Base-by-base conservation (phyloP, 2,329 filamentous ascomycete genomes). In the Paramyrothecium sp. region DNA sequence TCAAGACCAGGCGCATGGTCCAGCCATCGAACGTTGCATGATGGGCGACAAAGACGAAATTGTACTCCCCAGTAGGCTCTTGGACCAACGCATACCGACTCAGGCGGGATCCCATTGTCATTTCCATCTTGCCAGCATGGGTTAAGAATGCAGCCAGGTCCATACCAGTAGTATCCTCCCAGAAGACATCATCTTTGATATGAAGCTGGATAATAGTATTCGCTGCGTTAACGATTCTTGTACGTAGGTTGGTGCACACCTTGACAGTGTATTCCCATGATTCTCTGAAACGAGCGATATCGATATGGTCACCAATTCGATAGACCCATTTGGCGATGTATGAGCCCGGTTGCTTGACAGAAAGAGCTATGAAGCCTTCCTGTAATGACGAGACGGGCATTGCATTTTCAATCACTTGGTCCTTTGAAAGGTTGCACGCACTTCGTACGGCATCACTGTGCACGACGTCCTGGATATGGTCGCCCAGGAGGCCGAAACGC, bases 311-410 rank as follows among this genome's bases (percentile, higher is more conserved):
- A 1, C 58, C 22, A 5, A 70, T 60, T 22, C 33, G 63, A 63
- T 44, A 44, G 13, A 44, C 38, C 13, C n/a, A 44, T 19, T 68
- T 64, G 1, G 71, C 67, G 7, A 75, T 66, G 46, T 79, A 78
- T 1, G 68, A 69, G 2, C 72, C 74, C 0, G 53, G 56, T 1
- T 61, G 53, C n/a, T 70, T 65, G 21, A 61, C 63, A 2, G 74
- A 67, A 2, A 75, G 61, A 0, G 72, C 68, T 34, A 77, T 64
- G 3, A 77, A 64, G 3, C 71, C 72, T 20, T 56, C 51, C 41
- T 56, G 55, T 12, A 77, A 63, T 3, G 70, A 64, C 7, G 72
- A 71, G 62, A 72, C 75, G 2, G 74, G 75, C 48, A 73, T 77
- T 1, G 72, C 61, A 55, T 78, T 72, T 26, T 70, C n/a, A 19